phyloP scores from a whole-genome alignment of 345 rosid species.

The Cardamine chenopodiifolia region DNA sequence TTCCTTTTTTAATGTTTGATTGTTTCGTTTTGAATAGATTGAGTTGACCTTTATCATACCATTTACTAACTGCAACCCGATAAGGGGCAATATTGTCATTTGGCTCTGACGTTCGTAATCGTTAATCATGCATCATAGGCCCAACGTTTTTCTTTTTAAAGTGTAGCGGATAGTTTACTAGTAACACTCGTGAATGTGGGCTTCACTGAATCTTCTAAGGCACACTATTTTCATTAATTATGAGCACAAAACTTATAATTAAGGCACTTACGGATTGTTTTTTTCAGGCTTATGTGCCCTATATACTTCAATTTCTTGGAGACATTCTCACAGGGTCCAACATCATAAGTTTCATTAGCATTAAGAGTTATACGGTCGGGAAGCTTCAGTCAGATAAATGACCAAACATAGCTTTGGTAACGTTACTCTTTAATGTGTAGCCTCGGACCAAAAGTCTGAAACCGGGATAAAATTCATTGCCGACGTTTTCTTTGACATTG shows the following conservation, averaged over 20 bases:
- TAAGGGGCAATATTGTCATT: conserved; percentile 10
- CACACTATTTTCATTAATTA: background rate
- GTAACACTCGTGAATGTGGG: background rate
- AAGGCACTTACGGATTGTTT: background rate
- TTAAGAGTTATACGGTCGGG: background rate
- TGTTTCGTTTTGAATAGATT: background rate
- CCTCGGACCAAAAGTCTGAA: background rate
- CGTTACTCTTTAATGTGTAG: background rate
- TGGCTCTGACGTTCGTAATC: background rate
- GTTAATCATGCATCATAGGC: background rate
- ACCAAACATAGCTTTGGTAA: background rate
- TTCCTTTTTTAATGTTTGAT: background rate
- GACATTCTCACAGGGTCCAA: background rate
- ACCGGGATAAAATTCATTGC: background rate
- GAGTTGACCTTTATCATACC: background rate
- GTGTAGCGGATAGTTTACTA: background rate
- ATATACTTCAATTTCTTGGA: background rate
- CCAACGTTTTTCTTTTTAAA: too few species aligned
- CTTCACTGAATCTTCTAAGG: background rate
- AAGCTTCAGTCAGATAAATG: too few species aligned
- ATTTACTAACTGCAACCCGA: background rate
- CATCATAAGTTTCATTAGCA: background rate
- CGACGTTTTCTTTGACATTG: background rate
- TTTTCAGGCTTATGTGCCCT: background rate
- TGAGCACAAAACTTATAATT: background rate